phyloP scores from a whole-genome alignment of 768 basidiomycete species.

The Agrocybe pediades region DNA sequence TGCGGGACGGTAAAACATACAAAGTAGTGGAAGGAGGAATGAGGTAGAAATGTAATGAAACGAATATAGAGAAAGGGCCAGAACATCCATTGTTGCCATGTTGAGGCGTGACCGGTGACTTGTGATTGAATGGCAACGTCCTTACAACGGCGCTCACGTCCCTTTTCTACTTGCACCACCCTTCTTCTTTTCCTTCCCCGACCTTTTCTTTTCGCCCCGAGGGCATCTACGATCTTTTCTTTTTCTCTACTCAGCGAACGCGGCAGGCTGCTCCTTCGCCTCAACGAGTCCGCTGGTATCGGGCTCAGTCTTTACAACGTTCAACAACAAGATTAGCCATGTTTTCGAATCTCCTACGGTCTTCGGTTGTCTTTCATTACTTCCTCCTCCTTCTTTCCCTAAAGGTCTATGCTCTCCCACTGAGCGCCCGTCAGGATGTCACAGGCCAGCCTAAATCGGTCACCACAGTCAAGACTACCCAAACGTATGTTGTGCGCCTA shows the following conservation, averaged over 20 bases:
- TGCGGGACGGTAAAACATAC: slow-evolving; percentile 74
- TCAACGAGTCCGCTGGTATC: slow-evolving; percentile 52
- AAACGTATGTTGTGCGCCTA: slow-evolving; percentile 42
- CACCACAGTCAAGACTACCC: slow-evolving; percentile 42
- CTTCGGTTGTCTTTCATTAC: slow-evolving; percentile 40
- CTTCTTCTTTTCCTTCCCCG: slow-evolving; percentile 15
- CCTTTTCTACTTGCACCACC: slow-evolving; percentile 9
- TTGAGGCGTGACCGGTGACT: slow-evolving; percentile 10
- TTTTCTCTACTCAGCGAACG: slow-evolving; percentile 24
- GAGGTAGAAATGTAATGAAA: slow-evolving; percentile 28
- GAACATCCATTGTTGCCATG: slow-evolving; percentile 11
- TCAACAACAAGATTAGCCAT: slow-evolving; percentile 29
- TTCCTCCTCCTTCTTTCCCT: slow-evolving; percentile 35
- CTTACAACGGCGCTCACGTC: slow-evolving; percentile 13
- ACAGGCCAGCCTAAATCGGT: slow-evolving; percentile 36
- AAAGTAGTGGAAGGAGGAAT: slow-evolving; percentile 81
- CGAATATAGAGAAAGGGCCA: neutral
- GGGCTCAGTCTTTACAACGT: slow-evolving; percentile 38
- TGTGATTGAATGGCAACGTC: slow-evolving; percentile 17
- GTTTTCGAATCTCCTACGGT: slow-evolving; percentile 35
- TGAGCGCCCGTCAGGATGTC: slow-evolving; percentile 32
- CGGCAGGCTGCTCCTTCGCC: slow-evolving; percentile 32
- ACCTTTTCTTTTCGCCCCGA: slow-evolving; percentile 35
- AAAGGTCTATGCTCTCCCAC: slow-evolving; percentile 37
- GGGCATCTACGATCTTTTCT: slow-evolving; percentile 50